Evolutionary conservation across 2,329 filamentous ascomycete genomes (phyloP), one percentile per base, ranked within the genome.

Genomic region (Myriangium duriaei): DNA sequence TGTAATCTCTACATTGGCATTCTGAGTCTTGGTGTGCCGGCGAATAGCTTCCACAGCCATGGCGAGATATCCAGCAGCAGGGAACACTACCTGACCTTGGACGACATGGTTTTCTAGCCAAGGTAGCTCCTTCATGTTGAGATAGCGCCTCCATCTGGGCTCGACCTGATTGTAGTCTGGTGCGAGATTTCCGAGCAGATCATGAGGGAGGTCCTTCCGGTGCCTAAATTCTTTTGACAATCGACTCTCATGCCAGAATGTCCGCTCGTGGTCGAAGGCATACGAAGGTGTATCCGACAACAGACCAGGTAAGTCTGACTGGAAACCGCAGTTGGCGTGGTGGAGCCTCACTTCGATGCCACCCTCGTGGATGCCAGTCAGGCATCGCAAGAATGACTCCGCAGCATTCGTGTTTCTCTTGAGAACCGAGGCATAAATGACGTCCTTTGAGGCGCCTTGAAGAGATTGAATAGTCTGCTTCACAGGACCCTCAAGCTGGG

Each of bases 401-500:
- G 54, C 38, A 36, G 52, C 53, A 33, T 55, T 40, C 3, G 40
- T 32, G 3, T 45, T 49, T 11, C 55, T 44, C 11, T 41, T 39
- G 5, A 58, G 34, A 3, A 39, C 28, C 11, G 41, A 51, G 28
- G 36, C n/a, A 54, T 49, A 18, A 26, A 7, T 26, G 7, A 26
- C n/a, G 7, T 26, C 21, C 21, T 26, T 26, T n/a, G 21, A 26
- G n/a, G 21, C 7, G 7, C 21, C 21, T 7, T 7, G n/a, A 26
- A 26, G 21, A 26, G 21, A 26, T 26, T 26, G 21, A n/a, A 62
- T 48, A 1, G 51, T 63, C 37, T 64, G 54, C 2, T 42, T 49
- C 0, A 57, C 53, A 0, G 66, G 64, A 0, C 56, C 56, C 44
- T 61, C 63, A 5, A 70, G 53, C 3, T 61, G 58, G 0, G 65